A percentile compares a stretch with the other conserved stretches of the same genome.
phyloP scores from a whole-genome alignment of 129 eudicot species.

The Deinandra increscens region DNA sequence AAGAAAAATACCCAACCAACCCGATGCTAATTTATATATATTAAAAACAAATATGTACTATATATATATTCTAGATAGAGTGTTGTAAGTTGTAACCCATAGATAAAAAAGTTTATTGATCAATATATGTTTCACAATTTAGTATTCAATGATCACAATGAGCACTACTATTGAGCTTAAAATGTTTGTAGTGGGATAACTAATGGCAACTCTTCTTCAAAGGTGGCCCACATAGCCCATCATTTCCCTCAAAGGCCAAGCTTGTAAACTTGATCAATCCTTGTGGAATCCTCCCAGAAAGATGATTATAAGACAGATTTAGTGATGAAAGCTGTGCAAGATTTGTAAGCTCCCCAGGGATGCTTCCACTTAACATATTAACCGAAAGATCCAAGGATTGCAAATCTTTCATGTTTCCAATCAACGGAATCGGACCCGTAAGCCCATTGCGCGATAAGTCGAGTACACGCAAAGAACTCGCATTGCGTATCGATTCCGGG shows the following conservation, averaged over 20 bases:
- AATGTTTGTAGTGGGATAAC: too few relatives aligned
- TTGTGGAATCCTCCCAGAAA: slow-evolving; percentile 38
- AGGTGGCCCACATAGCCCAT: slow-evolving; percentile 37
- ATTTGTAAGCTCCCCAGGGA: slow-evolving; percentile 11
- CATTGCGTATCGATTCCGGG: slow-evolving; percentile 48
- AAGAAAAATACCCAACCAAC: too few relatives aligned
- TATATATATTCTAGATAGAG: too few relatives aligned
- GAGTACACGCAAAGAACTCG: slow-evolving; percentile 36
- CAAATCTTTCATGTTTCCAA: slow-evolving; percentile 20
- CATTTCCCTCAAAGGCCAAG: slow-evolving; percentile 35
- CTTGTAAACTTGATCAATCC: slow-evolving; percentile 9
- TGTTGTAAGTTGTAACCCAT: too few relatives aligned
- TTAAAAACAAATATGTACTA: too few relatives aligned
- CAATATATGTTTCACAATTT: background rate
- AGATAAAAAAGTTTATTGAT: too few relatives aligned
- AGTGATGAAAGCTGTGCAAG: background rate
- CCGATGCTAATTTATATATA: too few relatives aligned
- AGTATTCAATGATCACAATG: background rate
- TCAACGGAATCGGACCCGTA: slow-evolving; percentile 22
- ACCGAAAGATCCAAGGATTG: slow-evolving; percentile 34
- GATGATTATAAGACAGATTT: slow-evolving; percentile 29
- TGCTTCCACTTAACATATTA: slow-evolving; percentile 32
- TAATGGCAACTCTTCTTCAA: slow-evolving; percentile 29
- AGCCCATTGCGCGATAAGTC: slow-evolving; percentile 41
- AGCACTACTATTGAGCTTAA: background rate